These are phyloP conservation scores for Penicillium malachiteum DNA, from an alignment of 495 filamentous ascomycete species.

Conservation along the genomic window DNA sequence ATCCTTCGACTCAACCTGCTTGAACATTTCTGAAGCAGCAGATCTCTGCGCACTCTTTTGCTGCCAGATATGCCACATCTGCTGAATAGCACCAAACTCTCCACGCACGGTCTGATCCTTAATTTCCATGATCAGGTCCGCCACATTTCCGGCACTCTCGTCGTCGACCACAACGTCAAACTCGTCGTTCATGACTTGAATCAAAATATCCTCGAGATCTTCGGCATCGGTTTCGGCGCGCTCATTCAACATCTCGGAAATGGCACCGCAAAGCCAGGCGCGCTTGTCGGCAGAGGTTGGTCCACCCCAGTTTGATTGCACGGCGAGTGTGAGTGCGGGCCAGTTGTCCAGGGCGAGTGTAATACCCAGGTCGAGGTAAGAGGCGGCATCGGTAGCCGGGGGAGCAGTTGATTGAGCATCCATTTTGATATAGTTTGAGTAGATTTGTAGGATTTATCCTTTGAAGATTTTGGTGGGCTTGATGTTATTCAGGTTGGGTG, in stretches of 20 bases:
- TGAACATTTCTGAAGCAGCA: conserved; percentile 52
- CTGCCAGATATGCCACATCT: conserved; percentile 65
- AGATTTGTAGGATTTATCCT: conserved; percentile 3
- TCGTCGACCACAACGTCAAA: conserved; percentile 92
- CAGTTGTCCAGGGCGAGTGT: conserved; percentile 78
- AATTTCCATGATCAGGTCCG: conserved; percentile 66
- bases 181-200: conserved; percentile 92
- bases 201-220: conserved; percentile 77
- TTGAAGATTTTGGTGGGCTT: neutral
- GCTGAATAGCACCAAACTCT: conserved; percentile 65
- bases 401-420: conserved; percentile 17
- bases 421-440: conserved; percentile 21
- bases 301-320: conserved; percentile 86
- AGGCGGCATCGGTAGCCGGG: conserved; percentile 22
- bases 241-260: conserved; percentile 75
- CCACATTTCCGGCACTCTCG: conserved; percentile 73
- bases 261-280: conserved; percentile 90
- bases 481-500: neutral
- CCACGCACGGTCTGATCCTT: conserved; percentile 59
- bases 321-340: conserved; percentile 81
- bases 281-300: conserved; percentile 82
- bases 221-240: conserved; percentile 75
- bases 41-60: conserved; percentile 52
- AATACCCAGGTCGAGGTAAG: conserved; percentile 77
- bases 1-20: conserved; percentile 52